Evolutionary conservation across 352 stramenopile species (phyloP), one percentile per base, ranked within the genome.

Genomic region (Phytophthora uliginosa): DNA sequence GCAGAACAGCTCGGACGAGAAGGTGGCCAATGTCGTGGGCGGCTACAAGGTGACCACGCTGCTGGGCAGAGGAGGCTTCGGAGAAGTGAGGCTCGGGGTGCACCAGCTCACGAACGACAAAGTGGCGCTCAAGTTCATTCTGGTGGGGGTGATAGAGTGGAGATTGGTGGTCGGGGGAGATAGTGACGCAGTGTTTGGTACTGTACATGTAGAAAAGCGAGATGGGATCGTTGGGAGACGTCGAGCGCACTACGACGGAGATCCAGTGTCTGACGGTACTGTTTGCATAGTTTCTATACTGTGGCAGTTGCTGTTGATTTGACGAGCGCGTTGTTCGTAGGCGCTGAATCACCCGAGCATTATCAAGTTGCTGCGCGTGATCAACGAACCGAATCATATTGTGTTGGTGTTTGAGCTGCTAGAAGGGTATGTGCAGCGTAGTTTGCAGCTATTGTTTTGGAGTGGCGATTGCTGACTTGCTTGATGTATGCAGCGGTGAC

Each of bases 121-220:
- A 79, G 91, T 96, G 36, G 91, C 91, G 31, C 80, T 97, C 59
- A 97, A 97, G 61, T 96, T 96, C 66, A 93, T 96, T 55, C 66
- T 94, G 59, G 85, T 92, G 58, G 47, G 26, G 31, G 9, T 31
- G 10, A 9, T 33, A 18, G 31, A 6, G 26, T 59, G 45, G 20
- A 18, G 15, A 34, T 51, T 38, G 15, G 10, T 48, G 0, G 26
- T 48, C 58, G 24, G 40, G 12, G 47, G n/a, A 10, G 42, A n/a
- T 45, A 18, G 4, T 53, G 47, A 53, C 20, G 47, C 20, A 4
- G 47, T 31, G 47, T 6, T 53, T 71, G 15, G 47, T n/a, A n/a
- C 4, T 31, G 28, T 31, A 8, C 4, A 42, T 60, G 18, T 77
- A 90, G 83, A 92, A 97, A 94, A 92, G 86, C 59, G 87, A 96